Evolutionary conservation across 345 rosid species (phyloP).

Genomic region (Gossypium australe): DNA sequence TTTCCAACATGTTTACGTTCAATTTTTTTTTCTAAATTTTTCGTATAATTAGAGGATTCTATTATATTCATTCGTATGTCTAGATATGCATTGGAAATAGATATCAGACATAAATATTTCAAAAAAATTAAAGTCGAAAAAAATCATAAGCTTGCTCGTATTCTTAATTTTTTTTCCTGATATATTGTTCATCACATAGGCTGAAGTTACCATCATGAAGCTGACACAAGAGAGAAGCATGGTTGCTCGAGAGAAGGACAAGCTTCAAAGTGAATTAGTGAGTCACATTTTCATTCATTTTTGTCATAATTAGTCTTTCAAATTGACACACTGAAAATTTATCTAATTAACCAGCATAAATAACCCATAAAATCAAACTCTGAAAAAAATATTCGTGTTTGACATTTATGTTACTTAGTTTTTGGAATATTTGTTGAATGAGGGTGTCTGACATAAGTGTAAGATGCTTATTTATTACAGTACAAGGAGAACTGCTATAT

Average conservation of each 20-base stretch:
- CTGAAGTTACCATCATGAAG: conserved; percentile 33
- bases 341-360: not conserved
- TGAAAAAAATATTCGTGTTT: no score
- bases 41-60: not conserved
- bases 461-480: no score
- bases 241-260: conserved; percentile 30
- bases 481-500: no score
- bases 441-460: not conserved
- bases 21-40: no score
- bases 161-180: not conserved
- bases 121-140: not conserved
- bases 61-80: not conserved
- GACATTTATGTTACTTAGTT: not conserved
- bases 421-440: not conserved
- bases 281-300: conserved; percentile 12
- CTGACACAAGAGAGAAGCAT: conserved; percentile 36
- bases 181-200: conserved; percentile 23
- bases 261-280: conserved; percentile 35
- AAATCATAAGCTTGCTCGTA: not conserved
- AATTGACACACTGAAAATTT: not conserved
- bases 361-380: not conserved
- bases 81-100: not conserved
- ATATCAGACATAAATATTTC: not conserved
- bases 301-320: no score
- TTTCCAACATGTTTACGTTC: not conserved